Base-by-base conservation (phyloP, 2,329 filamentous ascomycete genomes). In the Sarocladium kiliense region DNA sequence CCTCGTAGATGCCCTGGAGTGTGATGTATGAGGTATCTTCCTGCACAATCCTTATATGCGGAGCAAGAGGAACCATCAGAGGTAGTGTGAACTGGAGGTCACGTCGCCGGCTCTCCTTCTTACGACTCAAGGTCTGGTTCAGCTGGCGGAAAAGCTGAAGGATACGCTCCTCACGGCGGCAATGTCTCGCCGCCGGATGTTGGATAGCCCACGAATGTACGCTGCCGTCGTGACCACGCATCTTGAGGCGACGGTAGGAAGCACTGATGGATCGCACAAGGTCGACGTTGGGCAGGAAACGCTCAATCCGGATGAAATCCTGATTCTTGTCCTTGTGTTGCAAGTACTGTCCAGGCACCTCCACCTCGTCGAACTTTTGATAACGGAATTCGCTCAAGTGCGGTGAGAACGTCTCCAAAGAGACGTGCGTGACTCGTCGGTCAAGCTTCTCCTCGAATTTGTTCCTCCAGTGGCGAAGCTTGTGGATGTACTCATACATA, bases 291-390 rank as follows among this genome's bases (percentile, higher is more conserved):
- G 95, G 92, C 63, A 99, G 74, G 82, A 99, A 99, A 23, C 93
- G 88, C 69, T 99, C 95, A 61, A 99, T 97, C 45, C 92, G 88
- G 61, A 99, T 87, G 68, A 99, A 99, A 69, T 99, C 94, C 64
- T 96, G 91, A 70, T 99, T 99, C 81, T 97, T 99, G 65, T 99
- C 95, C 71, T 94, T 95, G 74, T 97, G 94, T 67, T 96, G 87
- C 59, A 97, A 76, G 70, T 99, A 99, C 68, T 99, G 94, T 0
- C 94, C 94, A 2, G 95, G 95, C 34, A 99, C 85, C 71, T 99
- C 94, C 12, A 99, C 93, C 64, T 99, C 95, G 66, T 99, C 94
- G 62, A 99, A 97, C 70, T 97, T 97, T 69, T 94, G 87, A 77
- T 96, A 99, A 37, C 91, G 83, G 78, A 99, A 99, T 67, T 97